These are phyloP conservation scores for Paxillus rubicundulus DNA, from an alignment of 768 basidiomycete species.

Conservation along the genomic window DNA sequence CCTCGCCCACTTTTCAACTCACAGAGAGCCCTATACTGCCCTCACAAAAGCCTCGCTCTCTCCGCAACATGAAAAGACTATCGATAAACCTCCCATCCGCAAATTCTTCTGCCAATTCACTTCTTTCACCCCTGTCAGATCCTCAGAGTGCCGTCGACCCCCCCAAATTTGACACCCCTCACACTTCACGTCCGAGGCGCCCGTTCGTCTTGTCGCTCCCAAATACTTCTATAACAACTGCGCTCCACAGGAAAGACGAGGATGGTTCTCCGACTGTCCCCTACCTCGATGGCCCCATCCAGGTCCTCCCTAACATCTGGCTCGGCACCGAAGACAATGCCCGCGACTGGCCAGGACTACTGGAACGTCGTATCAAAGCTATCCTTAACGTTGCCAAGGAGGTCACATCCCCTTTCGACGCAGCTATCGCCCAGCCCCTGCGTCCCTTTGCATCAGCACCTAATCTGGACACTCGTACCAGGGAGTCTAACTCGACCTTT, in stretches of 20 bases:
- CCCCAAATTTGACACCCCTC: constrained; percentile 29
- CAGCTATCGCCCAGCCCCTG: constrained; percentile 43
- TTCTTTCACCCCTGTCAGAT: constrained; percentile 35
- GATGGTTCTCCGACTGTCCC: constrained; percentile 60
- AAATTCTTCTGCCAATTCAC: constrained; percentile 54
- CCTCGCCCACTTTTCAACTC: constrained; percentile 52
- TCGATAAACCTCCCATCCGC: constrained; percentile 67
- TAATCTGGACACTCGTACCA: constrained; percentile 45
- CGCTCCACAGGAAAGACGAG: constrained; percentile 64
- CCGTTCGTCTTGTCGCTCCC: constrained; percentile 73
- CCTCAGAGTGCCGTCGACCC: constrained; percentile 33
- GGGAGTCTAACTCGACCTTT: constrained; percentile 48
- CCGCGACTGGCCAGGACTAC: constrained; percentile 70
- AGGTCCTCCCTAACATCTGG: constrained; percentile 84
- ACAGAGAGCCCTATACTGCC: constrained; percentile 44
- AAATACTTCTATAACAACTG: constrained; percentile 44
- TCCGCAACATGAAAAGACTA: constrained; percentile 74
- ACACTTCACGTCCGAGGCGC: constrained; percentile 48
- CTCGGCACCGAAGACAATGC: constrained; percentile 93
- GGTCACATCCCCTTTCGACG: constrained; percentile 70
- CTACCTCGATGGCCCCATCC: constrained; percentile 77
- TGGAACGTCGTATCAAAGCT: constrained; percentile 70
- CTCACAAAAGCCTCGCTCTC: constrained; percentile 42
- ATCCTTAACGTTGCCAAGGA: constrained; percentile 95
- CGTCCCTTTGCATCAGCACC: constrained; percentile 70